These are phyloP conservation scores for Linum trigynum DNA, from an alignment of 345 rosid genomes.

Conservation along the genomic window DNA sequence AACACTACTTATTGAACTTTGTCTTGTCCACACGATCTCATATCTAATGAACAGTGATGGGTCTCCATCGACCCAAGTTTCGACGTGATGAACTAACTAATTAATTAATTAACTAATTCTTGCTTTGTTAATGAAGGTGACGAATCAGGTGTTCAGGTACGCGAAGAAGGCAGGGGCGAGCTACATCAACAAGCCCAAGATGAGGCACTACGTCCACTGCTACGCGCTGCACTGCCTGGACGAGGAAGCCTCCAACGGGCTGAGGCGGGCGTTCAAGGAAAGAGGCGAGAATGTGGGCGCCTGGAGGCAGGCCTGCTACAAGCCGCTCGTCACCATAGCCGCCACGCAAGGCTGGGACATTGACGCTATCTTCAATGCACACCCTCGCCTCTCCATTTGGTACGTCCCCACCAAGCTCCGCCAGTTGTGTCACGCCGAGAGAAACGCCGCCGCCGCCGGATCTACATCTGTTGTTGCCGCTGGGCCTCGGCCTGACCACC, in stretches of 20 bases:
- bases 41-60: too few species aligned
- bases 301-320: conserved; percentile 95
- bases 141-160: conserved; percentile 88
- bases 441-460: conserved; percentile 42
- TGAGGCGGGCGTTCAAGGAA: conserved; percentile 74
- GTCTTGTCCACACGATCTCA: too few species aligned
- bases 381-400: conserved; percentile 91
- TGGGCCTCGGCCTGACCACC: conserved; percentile 3
- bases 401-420: conserved; percentile 94
- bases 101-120: too few species aligned
- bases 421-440: conserved; percentile 82
- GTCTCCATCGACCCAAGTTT: too few species aligned
- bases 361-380: conserved; percentile 76
- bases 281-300: conserved; percentile 95
- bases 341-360: conserved; percentile 91
- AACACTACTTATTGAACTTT: too few species aligned
- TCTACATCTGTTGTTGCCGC: conserved; percentile 29
- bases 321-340: conserved; percentile 79
- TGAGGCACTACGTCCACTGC: conserved; percentile 97
- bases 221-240: conserved; percentile 92
- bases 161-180: conserved; percentile 94
- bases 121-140: conserved; percentile 42
- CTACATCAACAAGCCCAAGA: conserved; percentile 97
- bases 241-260: conserved; percentile 69
- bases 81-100: too few species aligned